Percentiles rank a stretch among this genome's conserved stretches.
phyloP scores from a whole-genome alignment of 495 filamentous ascomycete species.

The Talaromyces proteolyticus region DNA sequence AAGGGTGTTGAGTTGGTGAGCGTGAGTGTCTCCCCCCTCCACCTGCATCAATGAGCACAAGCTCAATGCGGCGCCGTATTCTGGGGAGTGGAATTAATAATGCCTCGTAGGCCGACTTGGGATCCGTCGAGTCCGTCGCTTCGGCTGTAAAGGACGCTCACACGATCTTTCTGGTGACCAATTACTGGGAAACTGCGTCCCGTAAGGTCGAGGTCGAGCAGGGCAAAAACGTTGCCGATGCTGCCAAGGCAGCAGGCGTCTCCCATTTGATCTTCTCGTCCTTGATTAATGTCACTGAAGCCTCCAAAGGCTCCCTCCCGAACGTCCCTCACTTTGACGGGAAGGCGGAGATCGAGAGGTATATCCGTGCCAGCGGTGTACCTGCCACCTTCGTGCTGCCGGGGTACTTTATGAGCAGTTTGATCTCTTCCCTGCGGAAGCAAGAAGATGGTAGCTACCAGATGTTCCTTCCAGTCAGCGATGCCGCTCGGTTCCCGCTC shows the following conservation, averaged over 20 bases:
- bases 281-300: conserved; percentile 23
- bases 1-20: conserved; percentile 16
- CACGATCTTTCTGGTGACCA: conserved; percentile 23
- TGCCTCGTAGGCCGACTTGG: conserved; percentile 40
- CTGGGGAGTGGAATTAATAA: too few species aligned
- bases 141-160: conserved; percentile 27
- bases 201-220: conserved; percentile 42
- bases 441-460: conserved; percentile 12
- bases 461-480: conserved; percentile 11
- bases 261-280: conserved; percentile 19
- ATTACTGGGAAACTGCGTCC: conserved; percentile 15
- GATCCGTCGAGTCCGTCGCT: conserved; percentile 39
- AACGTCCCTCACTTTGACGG: conserved; percentile 56
- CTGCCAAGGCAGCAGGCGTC: conserved; percentile 25
- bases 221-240: conserved; percentile 51
- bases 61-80: too few species aligned
- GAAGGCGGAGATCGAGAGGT: conserved; percentile 55
- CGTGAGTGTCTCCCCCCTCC: conserved; percentile 11
- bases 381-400: conserved; percentile 50
- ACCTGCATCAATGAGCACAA: conserved; percentile 6
- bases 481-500: conserved; percentile 39
- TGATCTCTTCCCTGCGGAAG: conserved; percentile 14
- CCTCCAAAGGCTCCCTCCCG: conserved; percentile 21
- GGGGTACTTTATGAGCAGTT: conserved; percentile 55
- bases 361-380: conserved; percentile 42